Conservation (phyloP, 345 rosid species). For the Draba incana region DNA sequence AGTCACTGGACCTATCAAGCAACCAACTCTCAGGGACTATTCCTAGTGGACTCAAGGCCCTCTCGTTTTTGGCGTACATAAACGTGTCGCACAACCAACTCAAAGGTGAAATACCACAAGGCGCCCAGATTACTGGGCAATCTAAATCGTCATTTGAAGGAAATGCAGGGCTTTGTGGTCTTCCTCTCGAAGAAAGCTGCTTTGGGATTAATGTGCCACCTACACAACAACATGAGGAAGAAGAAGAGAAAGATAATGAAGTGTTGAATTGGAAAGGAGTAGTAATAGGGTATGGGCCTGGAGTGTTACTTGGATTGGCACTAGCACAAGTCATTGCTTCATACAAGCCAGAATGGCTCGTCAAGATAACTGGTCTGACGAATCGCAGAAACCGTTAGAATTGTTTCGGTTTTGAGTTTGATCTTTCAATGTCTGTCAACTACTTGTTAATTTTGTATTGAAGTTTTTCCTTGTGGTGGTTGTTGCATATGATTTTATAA, state of each 20-base stretch:
- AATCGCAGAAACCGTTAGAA: no score
- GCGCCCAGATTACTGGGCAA: constrained; percentile 19
- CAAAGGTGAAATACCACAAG: constrained; percentile 31
- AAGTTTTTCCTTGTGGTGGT: no score
- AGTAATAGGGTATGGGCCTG: constrained; percentile 21
- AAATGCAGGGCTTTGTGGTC: constrained; percentile 33
- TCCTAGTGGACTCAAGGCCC: background rate
- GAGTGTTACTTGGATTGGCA: constrained; percentile 12
- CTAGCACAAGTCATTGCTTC: constrained; percentile 10
- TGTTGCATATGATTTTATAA: no score
- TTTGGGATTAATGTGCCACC: background rate
- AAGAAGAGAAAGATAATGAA: background rate
- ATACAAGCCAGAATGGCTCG: constrained; percentile 26
- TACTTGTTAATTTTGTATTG: no score
- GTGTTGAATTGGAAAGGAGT: constrained; percentile 11
- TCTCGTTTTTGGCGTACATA: constrained; percentile 6
- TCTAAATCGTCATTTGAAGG: constrained; percentile 24
- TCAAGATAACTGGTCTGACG: background rate
- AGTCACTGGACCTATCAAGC: constrained; percentile 1
- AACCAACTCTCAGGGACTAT: constrained; percentile 13
- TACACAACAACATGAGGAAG: background rate
- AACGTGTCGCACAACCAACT: constrained; percentile 31
- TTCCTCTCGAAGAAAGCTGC: constrained; percentile 10
- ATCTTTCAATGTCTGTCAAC: no score
- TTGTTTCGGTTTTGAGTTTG: no score